Percentiles rank a stretch among this genome's conserved stretches.
Conservation (phyloP, 2,329 filamentous ascomycete species). For the Pyricularia pennisetigena region DNA sequence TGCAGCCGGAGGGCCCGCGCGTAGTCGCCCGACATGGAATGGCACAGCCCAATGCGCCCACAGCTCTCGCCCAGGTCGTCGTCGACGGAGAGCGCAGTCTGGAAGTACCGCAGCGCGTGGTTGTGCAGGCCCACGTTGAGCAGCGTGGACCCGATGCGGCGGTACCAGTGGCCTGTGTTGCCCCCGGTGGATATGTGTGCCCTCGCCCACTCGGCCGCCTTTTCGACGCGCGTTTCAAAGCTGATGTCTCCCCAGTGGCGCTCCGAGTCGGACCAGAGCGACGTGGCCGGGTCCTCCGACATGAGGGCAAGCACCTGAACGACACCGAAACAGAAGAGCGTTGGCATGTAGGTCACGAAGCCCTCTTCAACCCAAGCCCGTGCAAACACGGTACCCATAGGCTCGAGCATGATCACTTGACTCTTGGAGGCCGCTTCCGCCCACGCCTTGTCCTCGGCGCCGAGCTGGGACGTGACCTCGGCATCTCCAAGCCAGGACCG, state of each 20-base stretch:
- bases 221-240: background rate
- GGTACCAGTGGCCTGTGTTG: conserved; percentile 3
- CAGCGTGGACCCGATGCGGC: conserved; percentile 2
- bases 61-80: conserved; percentile 48
- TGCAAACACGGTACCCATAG: conserved; percentile 1
- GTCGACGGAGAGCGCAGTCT: conserved; percentile 27
- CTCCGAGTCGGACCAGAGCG: conserved; percentile 1
- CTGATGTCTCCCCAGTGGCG: background rate
- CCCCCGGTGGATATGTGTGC: background rate
- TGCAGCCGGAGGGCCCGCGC: background rate
- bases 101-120: conserved; percentile 1
- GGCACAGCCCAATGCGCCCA: conserved; percentile 37
- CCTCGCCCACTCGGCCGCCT: background rate
- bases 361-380: conserved; percentile 2
- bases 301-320: conserved; percentile 4
- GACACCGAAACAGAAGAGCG: conserved; percentile 5
- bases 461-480: background rate
- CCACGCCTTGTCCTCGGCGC: background rate
- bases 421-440: background rate
- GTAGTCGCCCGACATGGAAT: conserved; percentile 1
- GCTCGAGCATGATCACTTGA: background rate
- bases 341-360: conserved; percentile 5
- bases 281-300: background rate
- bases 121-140: conserved; percentile 4
- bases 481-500: conserved; percentile 1